phyloP scores from a whole-genome alignment of 257 asterid species.

The Linderniella brevidens region DNA sequence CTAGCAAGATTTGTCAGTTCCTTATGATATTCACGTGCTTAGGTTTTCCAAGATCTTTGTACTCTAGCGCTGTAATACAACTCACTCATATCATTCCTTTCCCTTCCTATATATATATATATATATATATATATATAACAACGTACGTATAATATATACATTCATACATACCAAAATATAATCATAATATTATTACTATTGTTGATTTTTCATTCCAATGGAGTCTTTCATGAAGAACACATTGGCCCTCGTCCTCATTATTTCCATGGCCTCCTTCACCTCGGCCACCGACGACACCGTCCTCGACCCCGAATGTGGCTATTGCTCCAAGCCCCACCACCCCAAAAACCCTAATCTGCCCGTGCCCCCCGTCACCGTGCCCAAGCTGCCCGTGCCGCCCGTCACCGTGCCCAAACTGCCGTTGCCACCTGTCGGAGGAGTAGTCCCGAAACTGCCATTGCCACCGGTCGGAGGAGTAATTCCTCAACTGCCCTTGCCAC shows the following conservation, averaged over 20 bases:
- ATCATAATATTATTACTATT: too few relatives aligned
- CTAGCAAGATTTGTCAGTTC: constrained; percentile 40
- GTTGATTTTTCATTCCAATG: constrained; percentile 12
- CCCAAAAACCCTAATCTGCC: constrained; percentile 8
- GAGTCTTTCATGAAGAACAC: constrained; percentile 15
- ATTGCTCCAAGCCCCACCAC: constrained; percentile 20
- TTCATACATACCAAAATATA: not conserved
- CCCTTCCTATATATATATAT: not conserved
- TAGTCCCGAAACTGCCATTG: constrained; percentile 2
- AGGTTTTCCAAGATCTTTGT: constrained; percentile 20
- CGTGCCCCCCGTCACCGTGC: constrained; percentile 12
- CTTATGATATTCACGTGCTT: constrained; percentile 42
- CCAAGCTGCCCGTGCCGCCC: constrained; percentile 14
- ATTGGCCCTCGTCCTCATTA: constrained; percentile 20
- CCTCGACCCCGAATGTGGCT: constrained; percentile 30
- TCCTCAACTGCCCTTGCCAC: constrained; percentile 9
- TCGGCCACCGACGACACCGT: constrained; percentile 23
- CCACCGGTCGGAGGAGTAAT: constrained; percentile 9
- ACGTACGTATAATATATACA: constrained; percentile 10
- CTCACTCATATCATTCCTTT: not conserved
- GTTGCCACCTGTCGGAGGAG: constrained; percentile 7
- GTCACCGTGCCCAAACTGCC: constrained; percentile 9
- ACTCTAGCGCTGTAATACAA: constrained; percentile 14
- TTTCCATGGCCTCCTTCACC: constrained; percentile 31
- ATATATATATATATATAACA: too few relatives aligned